These are phyloP conservation scores for Chrysoporthe deuterocubensis DNA, from an alignment of 2,329 filamentous ascomycete genomes.

Conservation along the genomic window DNA sequence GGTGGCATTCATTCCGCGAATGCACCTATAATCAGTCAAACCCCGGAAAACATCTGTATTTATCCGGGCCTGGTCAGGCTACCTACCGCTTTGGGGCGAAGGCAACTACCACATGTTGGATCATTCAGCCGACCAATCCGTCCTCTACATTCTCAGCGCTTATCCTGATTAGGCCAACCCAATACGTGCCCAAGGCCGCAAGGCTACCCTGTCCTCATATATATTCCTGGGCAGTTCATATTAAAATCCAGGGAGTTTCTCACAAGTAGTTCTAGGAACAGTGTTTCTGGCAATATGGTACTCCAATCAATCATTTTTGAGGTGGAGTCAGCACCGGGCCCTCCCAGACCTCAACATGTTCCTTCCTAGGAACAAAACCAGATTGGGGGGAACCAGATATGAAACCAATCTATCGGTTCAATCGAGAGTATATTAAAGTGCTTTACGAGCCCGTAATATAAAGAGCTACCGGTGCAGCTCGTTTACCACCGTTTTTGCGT, in stretches of 20 bases:
- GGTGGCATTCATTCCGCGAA: constrained; percentile 17
- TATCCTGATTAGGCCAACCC: constrained; percentile 8
- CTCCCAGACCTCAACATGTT: not conserved
- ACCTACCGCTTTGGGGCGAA: not conserved
- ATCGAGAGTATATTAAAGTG: not conserved
- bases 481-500: too few species aligned
- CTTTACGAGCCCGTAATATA: not conserved
- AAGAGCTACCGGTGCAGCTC: constrained; percentile 8
- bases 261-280: too few species aligned
- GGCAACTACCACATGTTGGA: constrained; percentile 17
- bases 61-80: not conserved
- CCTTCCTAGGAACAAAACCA: not conserved
- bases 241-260: constrained; percentile 5
- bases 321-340: not conserved
- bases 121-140: constrained; percentile 24
- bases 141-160: not conserved
- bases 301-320: not conserved
- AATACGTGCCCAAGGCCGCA: not conserved
- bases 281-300: not conserved
- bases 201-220: not conserved
- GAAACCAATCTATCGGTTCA: not conserved
- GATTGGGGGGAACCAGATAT: not conserved
- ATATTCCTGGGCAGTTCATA: constrained; percentile 1
- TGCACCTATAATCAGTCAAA: constrained; percentile 8
- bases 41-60: constrained; percentile 5